Percentiles rank a stretch among this genome's conserved stretches.
phyloP scores from a whole-genome alignment of 345 rosid species.

The Psidium friedrichsthalianum region DNA sequence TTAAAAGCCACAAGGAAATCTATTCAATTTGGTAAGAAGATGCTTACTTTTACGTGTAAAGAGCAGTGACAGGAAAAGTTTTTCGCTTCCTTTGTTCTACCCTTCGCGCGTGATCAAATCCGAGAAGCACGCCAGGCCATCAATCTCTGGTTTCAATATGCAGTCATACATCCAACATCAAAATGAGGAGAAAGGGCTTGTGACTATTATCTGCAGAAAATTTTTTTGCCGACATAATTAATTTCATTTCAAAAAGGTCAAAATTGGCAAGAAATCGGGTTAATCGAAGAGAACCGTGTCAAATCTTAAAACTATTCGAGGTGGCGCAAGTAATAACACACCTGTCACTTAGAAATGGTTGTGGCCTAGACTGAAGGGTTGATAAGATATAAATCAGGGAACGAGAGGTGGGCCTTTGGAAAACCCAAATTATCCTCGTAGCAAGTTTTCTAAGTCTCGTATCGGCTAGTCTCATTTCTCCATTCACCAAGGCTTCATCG shows the following conservation, averaged over 20 bases:
- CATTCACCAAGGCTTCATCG: background rate
- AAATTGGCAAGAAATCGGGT: background rate
- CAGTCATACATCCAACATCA: background rate
- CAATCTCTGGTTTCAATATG: background rate
- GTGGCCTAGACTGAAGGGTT: background rate
- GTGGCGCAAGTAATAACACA: background rate
- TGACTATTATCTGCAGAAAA: background rate
- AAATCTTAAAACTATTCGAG: background rate
- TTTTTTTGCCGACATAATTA: background rate
- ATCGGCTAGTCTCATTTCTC: background rate
- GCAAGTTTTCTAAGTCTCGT: background rate
- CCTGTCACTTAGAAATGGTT: background rate
- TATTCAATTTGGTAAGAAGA: too few relatives aligned
- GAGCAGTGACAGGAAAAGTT: too few relatives aligned
- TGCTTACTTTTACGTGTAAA: too few relatives aligned
- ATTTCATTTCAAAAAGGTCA: background rate
- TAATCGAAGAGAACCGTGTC: background rate
- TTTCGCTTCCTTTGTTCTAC: too few relatives aligned
- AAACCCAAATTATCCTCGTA: background rate
- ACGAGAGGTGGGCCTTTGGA: background rate
- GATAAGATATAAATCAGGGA: background rate
- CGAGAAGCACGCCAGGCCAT: too few relatives aligned
- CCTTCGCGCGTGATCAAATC: too few relatives aligned
- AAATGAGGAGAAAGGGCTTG: background rate
- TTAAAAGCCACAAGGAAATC: background rate